Evolutionary conservation across 768 basidiomycete species (phyloP).

Genomic region (Collybiopsis confluens): DNA sequence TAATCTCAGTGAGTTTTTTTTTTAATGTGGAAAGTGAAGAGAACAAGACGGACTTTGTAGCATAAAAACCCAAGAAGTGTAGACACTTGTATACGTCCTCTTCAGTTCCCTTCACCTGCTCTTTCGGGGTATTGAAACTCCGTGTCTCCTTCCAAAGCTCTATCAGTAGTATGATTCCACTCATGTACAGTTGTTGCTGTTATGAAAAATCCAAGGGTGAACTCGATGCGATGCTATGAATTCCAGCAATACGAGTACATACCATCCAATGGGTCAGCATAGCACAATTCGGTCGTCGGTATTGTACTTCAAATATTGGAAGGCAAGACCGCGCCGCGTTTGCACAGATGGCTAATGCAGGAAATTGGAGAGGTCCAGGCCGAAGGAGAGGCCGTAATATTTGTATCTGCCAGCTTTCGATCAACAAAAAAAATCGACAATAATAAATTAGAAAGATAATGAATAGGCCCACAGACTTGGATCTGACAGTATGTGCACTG

Average conservation of each 20-base stretch:
- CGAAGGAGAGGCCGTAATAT: constrained; percentile 50
- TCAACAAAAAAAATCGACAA: constrained; percentile 8
- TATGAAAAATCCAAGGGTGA: too few species aligned
- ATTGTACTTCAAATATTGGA: constrained; percentile 44
- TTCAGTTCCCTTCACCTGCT: constrained; percentile 25
- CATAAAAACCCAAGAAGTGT: constrained; percentile 11
- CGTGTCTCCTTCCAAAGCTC: constrained; percentile 36
- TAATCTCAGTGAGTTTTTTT: background rate
- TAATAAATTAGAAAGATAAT: background rate
- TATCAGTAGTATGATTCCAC: constrained; percentile 34
- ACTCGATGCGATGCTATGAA: too few species aligned
- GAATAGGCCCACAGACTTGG: constrained; percentile 20
- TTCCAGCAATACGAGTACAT: background rate
- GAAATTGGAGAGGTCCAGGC: constrained; percentile 21
- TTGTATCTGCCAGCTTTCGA: constrained; percentile 52
- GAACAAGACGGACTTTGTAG: background rate
- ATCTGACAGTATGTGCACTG: background rate
- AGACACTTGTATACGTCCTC: constrained; percentile 40
- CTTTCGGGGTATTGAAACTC: constrained; percentile 17
- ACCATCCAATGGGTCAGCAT: background rate
- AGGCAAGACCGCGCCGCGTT: constrained; percentile 57
- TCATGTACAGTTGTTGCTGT: constrained; percentile 4
- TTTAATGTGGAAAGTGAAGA: too few species aligned
- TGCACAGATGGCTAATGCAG: constrained; percentile 60
- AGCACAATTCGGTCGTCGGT: background rate